phyloP scores from a whole-genome alignment of 768 basidiomycete genomes.

The Glaciozyma antarctica region DNA sequence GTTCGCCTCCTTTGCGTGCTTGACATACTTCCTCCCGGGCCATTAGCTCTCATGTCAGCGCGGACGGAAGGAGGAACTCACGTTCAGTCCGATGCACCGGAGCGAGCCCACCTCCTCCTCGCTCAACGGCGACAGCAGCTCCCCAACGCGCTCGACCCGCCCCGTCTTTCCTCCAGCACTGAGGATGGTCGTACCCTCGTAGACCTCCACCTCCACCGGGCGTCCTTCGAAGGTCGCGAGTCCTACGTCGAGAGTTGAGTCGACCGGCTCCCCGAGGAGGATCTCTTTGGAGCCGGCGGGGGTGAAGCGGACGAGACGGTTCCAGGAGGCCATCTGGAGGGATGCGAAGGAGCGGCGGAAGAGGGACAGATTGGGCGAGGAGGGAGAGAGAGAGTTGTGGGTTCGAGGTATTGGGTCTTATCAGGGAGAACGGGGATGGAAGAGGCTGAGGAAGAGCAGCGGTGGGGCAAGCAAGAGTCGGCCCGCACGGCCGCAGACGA shows the following conservation, averaged over 20 bases:
- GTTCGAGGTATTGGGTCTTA: no score
- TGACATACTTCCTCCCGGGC: constrained; percentile 33
- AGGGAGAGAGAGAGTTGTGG: background rate
- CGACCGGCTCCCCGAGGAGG: constrained; percentile 38
- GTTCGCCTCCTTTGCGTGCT: constrained; percentile 38
- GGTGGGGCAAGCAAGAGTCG: no score
- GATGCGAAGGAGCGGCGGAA: background rate
- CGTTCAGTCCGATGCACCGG: constrained; percentile 40
- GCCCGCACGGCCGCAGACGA: no score
- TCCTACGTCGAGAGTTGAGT: constrained; percentile 37
- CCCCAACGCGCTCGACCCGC: constrained; percentile 29
- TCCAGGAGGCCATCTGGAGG: constrained; percentile 4
- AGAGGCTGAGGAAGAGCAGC: no score
- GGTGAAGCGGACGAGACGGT: constrained; percentile 37
- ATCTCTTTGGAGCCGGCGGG: constrained; percentile 16
- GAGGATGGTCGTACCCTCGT: constrained; percentile 34
- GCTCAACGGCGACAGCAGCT: constrained; percentile 36
- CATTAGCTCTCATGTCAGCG: background rate
- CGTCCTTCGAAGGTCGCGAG: constrained; percentile 35
- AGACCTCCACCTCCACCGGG: constrained; percentile 36
- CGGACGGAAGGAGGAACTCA: constrained; percentile 11
- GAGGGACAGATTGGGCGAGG: background rate
- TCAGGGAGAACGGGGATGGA: no score
- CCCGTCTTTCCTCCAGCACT: constrained; percentile 36
- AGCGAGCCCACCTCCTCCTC: constrained; percentile 39